Evolutionary conservation across 257 asterid species (phyloP).

Genomic region (Striga asiatica): DNA sequence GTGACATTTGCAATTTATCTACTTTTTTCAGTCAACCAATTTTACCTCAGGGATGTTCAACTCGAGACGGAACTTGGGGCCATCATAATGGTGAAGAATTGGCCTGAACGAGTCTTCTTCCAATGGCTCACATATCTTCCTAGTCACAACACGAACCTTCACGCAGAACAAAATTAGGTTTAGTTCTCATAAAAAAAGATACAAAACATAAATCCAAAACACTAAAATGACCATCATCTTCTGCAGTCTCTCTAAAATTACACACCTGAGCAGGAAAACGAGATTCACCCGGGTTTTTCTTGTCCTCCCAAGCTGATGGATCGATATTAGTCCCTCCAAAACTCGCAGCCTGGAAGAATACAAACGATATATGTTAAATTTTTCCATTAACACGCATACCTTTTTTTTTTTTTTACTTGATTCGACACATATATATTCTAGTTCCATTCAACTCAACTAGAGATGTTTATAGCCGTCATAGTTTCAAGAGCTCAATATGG

Average conservation of each 20-base stretch:
- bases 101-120: constrained; percentile 98
- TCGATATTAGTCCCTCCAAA: constrained; percentile 92
- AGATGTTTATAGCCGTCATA: too few relatives aligned
- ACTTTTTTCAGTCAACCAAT: background rate
- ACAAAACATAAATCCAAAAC: background rate
- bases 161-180: background rate
- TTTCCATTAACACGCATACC: background rate
- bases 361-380: background rate
- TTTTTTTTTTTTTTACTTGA: background rate
- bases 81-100: constrained; percentile 91
- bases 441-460: background rate
- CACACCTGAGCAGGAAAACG: constrained; percentile 96
- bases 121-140: constrained; percentile 80
- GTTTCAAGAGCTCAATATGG: too few relatives aligned
- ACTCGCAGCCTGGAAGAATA: constrained; percentile 61
- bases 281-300: constrained; percentile 82
- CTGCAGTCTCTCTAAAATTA: too few relatives aligned
- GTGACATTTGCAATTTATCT: background rate
- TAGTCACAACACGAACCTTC: constrained; percentile 71
- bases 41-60: constrained; percentile 85
- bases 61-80: constrained; percentile 97
- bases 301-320: constrained; percentile 97
- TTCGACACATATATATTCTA: background rate
- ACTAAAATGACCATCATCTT: too few relatives aligned
- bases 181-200: background rate